These are phyloP conservation scores for Nemania bipapillata DNA, from an alignment of 2,329 filamentous ascomycete species.

Conservation along the genomic window DNA sequence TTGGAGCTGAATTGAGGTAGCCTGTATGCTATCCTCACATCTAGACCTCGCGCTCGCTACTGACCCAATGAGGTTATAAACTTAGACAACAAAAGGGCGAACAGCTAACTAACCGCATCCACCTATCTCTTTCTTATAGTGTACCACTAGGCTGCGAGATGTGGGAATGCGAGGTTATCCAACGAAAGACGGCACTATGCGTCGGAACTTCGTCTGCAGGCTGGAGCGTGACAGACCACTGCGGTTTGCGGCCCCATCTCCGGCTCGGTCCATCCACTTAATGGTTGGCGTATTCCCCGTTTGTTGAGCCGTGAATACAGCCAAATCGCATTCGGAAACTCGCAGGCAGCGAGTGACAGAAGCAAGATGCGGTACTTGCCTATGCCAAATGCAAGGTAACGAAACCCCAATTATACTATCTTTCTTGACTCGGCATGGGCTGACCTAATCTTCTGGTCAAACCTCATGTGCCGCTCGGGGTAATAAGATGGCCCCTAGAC, in stretches of 20 bases:
- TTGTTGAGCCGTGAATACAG: constrained; percentile 22
- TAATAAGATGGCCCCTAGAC: not conserved
- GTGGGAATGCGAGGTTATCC: constrained; percentile 10
- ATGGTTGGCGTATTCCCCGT: constrained; percentile 21
- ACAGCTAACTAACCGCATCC: constrained; percentile 10
- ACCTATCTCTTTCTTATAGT: not conserved
- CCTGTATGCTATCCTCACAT: constrained; percentile 10
- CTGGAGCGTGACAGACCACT: constrained; percentile 13
- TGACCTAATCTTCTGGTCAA: constrained; percentile 1
- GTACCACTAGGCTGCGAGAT: constrained; percentile 12
- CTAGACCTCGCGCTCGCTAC: constrained; percentile 4
- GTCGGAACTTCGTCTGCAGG: constrained; percentile 21
- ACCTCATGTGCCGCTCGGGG: constrained; percentile 5
- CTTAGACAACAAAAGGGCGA: not conserved
- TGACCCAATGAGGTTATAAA: constrained; percentile 13
- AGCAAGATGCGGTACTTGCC: constrained; percentile 34
- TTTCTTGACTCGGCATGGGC: constrained; percentile 14
- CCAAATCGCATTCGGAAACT: constrained; percentile 28
- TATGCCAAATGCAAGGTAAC: constrained; percentile 11
- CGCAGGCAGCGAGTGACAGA: constrained; percentile 18
- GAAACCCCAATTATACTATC: not conserved
- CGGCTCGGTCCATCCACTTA: constrained; percentile 15
- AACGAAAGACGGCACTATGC: constrained; percentile 15
- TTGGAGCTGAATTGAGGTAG: constrained; percentile 23
- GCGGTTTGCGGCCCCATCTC: constrained; percentile 19